These are phyloP conservation scores for Strigomonas oncopelti DNA, from an alignment of 208 protist genomes.

Conservation along the genomic window DNA sequence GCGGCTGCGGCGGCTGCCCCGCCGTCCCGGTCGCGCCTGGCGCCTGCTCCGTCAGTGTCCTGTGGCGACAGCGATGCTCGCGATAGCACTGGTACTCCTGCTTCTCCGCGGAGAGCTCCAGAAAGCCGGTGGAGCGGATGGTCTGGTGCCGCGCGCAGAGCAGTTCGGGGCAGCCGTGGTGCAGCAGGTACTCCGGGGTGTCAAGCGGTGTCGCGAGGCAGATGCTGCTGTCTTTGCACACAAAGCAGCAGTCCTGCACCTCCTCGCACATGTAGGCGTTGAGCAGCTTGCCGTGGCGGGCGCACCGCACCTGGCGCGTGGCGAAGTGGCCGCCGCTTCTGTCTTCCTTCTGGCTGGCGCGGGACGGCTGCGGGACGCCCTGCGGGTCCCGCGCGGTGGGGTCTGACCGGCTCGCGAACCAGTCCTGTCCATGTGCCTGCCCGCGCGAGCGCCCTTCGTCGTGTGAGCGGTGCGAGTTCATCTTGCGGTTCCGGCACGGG, in stretches of 20 bases:
- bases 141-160: slow-evolving; percentile 76
- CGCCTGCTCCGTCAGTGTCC: slow-evolving; percentile 27
- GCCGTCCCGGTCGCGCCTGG: slow-evolving; percentile 13
- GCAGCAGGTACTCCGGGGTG: slow-evolving; percentile 36
- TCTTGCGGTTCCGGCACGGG: slow-evolving; percentile 27
- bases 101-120: slow-evolving; percentile 57
- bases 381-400: neutral
- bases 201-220: slow-evolving; percentile 82
- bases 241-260: slow-evolving; percentile 71
- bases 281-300: slow-evolving; percentile 77
- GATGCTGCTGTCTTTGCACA: slow-evolving; percentile 62
- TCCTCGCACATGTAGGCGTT: slow-evolving; percentile 42
- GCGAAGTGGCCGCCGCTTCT: slow-evolving; percentile 19
- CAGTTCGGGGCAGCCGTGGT: slow-evolving; percentile 53
- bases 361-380: neutral
- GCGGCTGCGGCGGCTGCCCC: slow-evolving; percentile 6
- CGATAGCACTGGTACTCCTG: slow-evolving; percentile 64
- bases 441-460: neutral
- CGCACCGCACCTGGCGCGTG: slow-evolving; percentile 72
- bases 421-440: neutral
- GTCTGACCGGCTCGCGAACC: neutral
- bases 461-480: slow-evolving; percentile 8
- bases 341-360: slow-evolving; percentile 1
- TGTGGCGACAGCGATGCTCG: slow-evolving; percentile 64
- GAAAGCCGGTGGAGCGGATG: slow-evolving; percentile 67